Percentiles rank a stretch among this genome's conserved stretches.
These are phyloP conservation scores for Lactarius hatsudake DNA, from an alignment of 768 basidiomycete genomes.

Conservation along the genomic window DNA sequence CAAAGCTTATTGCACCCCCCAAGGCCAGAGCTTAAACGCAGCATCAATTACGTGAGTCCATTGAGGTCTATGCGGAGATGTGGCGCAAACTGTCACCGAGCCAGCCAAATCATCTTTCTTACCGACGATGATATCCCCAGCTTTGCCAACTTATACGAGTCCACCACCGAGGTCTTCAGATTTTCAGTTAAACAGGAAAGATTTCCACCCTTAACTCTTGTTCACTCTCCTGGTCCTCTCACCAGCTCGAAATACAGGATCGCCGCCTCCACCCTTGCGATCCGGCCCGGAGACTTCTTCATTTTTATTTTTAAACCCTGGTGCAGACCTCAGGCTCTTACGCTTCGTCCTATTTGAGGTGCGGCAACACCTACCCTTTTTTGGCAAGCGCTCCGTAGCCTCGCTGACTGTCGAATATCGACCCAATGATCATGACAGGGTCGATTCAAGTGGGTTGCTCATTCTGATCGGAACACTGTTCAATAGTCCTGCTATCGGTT, in stretches of 20 bases:
- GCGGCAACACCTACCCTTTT: background rate
- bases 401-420: background rate
- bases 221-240: background rate
- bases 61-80: background rate
- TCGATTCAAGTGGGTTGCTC: background rate
- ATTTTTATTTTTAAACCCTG: no score
- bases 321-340: background rate
- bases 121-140: background rate
- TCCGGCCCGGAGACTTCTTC: background rate
- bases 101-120: background rate
- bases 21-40: background rate
- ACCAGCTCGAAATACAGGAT: background rate
- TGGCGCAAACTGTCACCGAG: background rate
- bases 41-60: background rate
- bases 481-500: background rate
- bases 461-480: background rate
- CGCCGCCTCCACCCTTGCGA: background rate
- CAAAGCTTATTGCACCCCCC: background rate
- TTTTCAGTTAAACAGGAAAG: background rate
- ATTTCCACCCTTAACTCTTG: background rate
- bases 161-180: background rate
- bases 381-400: background rate
- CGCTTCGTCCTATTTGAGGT: background rate
- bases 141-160: background rate
- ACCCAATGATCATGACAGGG: background rate